phyloP scores from a whole-genome alignment of 1,284 basidiomycete genomes.

The Pascua sp. region DNA sequence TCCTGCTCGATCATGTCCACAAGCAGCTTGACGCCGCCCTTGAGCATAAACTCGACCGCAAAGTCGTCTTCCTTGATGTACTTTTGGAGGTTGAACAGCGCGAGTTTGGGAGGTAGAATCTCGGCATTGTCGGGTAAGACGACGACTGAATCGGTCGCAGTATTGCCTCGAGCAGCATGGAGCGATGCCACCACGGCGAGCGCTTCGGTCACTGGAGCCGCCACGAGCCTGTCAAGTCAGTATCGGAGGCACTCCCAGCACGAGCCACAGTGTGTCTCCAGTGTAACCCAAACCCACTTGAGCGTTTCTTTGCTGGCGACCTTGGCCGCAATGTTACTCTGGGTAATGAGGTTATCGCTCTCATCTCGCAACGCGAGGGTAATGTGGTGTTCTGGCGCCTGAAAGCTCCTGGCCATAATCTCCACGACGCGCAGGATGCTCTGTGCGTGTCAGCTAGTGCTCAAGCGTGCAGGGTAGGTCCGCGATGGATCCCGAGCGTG shows the following conservation, averaged over 20 bases:
- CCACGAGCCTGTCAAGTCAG: conserved; percentile 29
- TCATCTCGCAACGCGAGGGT: conserved; percentile 84
- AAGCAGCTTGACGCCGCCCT: conserved; percentile 70
- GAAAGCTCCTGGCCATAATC: conserved; percentile 55
- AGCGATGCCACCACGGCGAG: conserved; percentile 38
- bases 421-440: conserved; percentile 42
- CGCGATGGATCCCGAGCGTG: not conserved
- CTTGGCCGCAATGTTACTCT: conserved; percentile 75
- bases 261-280: no score
- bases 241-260: not conserved
- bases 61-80: conserved; percentile 89
- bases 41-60: conserved; percentile 72
- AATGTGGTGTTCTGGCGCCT: conserved; percentile 73
- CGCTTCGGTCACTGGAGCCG: conserved; percentile 41
- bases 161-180: conserved; percentile 17
- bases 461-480: not conserved
- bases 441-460: conserved; percentile 16
- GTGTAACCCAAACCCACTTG: conserved; percentile 58
- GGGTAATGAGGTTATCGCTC: conserved; percentile 82
- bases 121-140: conserved; percentile 17
- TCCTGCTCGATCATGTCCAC: conserved; percentile 63
- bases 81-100: conserved; percentile 70
- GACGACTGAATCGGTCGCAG: conserved; percentile 4
- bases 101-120: conserved; percentile 46
- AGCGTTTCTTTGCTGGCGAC: conserved; percentile 73